phyloP scores from a whole-genome alignment of 2,329 filamentous ascomycete genomes.

The Penicillium sp. region DNA sequence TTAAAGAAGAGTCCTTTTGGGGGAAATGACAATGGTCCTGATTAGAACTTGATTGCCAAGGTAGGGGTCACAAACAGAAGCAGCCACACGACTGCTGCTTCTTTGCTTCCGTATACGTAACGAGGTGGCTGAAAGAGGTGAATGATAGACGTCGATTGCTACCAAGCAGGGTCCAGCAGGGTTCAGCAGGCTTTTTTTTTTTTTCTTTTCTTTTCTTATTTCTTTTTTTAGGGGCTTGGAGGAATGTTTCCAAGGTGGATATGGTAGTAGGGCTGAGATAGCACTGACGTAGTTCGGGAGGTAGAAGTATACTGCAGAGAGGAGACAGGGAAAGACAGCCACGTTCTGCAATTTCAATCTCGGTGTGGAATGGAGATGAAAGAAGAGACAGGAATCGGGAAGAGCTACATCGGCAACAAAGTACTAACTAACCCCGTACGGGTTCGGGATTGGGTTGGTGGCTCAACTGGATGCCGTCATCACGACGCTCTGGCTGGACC shows the following conservation, averaged over 20 bases:
- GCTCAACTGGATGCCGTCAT: constrained; percentile 16
- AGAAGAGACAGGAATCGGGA: not conserved
- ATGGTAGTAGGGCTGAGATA: constrained; percentile 26
- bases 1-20: constrained; percentile 10
- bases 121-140: constrained; percentile 25
- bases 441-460: not conserved
- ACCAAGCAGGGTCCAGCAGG: constrained; percentile 12
- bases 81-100: constrained; percentile 3
- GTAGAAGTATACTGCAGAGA: not conserved
- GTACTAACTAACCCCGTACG: not conserved
- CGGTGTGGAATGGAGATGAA: constrained; percentile 7
- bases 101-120: constrained; percentile 26
- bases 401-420: not conserved
- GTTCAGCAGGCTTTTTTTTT: constrained; percentile 8
- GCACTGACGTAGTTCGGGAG: constrained; percentile 20
- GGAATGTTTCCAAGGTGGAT: too few species aligned
- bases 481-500: constrained; percentile 10
- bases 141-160: constrained; percentile 27
- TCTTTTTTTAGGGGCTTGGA: constrained; percentile 4
- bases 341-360: constrained; percentile 1
- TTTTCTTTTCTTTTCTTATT: not conserved
- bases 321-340: constrained; percentile 11
- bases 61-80: not conserved
- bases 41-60: constrained; percentile 9
- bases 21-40: constrained; percentile 8